phyloP scores from a whole-genome alignment of 805 yeast genomes.

The Saturnispora zaruensis region DNA sequence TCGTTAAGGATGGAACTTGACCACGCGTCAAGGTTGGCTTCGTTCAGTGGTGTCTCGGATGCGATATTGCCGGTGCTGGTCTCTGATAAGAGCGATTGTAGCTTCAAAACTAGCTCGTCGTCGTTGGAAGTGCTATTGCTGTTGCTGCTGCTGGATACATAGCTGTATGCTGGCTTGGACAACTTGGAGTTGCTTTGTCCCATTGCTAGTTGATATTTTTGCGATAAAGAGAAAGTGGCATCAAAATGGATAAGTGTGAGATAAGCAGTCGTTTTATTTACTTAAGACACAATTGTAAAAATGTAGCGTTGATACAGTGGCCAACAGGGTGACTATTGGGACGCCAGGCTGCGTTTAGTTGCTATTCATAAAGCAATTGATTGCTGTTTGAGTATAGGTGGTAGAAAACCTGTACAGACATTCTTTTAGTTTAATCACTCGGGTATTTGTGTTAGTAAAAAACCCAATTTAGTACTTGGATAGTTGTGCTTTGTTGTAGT shows the following conservation, averaged over 20 bases:
- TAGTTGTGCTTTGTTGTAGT: too few relatives aligned
- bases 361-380: too few relatives aligned
- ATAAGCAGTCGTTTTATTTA: not conserved
- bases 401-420: too few relatives aligned
- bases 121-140: constrained; percentile 16
- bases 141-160: constrained; percentile 6
- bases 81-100: constrained; percentile 20
- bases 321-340: not conserved
- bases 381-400: too few relatives aligned
- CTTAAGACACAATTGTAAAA: too few relatives aligned
- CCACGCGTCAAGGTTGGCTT: constrained; percentile 35
- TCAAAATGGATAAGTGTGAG: not conserved
- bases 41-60: constrained; percentile 26
- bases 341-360: not conserved
- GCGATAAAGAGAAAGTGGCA: not conserved
- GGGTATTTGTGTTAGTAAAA: too few relatives aligned
- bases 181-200: constrained; percentile 20
- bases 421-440: too few relatives aligned
- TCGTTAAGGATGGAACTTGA: constrained; percentile 35
- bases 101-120: constrained; percentile 26
- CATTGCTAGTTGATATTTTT: constrained; percentile 14
- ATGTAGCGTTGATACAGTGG: not conserved
- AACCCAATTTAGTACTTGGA: too few relatives aligned
- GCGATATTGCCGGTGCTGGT: not conserved
- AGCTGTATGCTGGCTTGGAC: constrained; percentile 10